Conservation (phyloP, 768 basidiomycete genomes). For the Tylopilus plumbeoviolaceoides region DNA sequence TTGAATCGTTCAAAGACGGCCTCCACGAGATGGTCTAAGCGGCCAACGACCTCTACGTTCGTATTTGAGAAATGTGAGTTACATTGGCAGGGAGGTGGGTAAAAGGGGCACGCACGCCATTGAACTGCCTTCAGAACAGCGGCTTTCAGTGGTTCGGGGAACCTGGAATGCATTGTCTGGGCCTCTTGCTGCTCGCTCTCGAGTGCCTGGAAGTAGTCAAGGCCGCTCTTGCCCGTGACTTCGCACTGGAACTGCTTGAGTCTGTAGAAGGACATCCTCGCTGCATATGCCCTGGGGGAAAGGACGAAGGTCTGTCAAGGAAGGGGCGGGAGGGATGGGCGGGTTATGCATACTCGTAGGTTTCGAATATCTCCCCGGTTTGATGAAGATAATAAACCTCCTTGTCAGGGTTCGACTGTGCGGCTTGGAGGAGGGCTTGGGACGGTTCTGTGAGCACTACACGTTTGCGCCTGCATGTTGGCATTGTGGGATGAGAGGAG, state of each 20-base stretch:
- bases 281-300: conserved; percentile 63
- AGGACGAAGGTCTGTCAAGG: conserved; percentile 15
- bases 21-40: conserved; percentile 92
- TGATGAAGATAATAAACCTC: conserved; percentile 90
- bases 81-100: conserved; percentile 10
- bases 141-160: conserved; percentile 89
- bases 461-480: conserved; percentile 86
- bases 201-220: conserved; percentile 93
- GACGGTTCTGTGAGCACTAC: conserved; percentile 85
- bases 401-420: conserved; percentile 58
- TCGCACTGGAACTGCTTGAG: conserved; percentile 96
- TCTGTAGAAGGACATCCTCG: conserved; percentile 92
- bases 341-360: conserved; percentile 74
- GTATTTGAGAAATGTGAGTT: conserved; percentile 13
- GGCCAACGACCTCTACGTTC: conserved; percentile 86
- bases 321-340: conserved; percentile 23
- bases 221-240: conserved; percentile 89
- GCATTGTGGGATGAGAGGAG: conserved; percentile 55
- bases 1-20: conserved; percentile 95
- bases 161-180: conserved; percentile 82
- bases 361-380: conserved; percentile 96
- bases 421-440: conserved; percentile 60
- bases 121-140: conserved; percentile 90
- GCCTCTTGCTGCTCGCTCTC: conserved; percentile 90
- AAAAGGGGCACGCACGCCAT: conserved; percentile 74